Base-by-base conservation (phyloP, 306 rosid genomes). In the Dryas alaskensis region DNA sequence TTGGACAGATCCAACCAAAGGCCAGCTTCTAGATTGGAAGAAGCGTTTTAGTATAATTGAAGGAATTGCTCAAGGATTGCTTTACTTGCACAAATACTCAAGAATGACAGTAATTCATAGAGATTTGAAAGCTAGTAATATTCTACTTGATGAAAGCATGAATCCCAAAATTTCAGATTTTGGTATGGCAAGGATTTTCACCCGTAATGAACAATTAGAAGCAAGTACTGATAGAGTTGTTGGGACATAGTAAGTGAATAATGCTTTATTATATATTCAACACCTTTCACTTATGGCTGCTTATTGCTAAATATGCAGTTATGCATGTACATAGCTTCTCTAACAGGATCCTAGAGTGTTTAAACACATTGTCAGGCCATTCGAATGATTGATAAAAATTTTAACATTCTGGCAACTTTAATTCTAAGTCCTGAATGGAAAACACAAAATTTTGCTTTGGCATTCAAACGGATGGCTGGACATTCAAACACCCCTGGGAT, bases 111-210 rank as follows among this genome's bases (percentile, higher is more conserved):
- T 66, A 22, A 45, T 65, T 45, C 69, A 65, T 65, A 65, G 69
- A 45, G 69, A 65, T 65, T 39, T 65, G 8, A 65, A 66, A 66
- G 43, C 71, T 47, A 66, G 57, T 66, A 66, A 66, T 55, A 66
- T 66, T 22, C 44, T 47, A 66, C 71, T 66, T 66, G 71, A 66
- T 47, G 57, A 66, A 47, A 16, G 22, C 25, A 64, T 64, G 69
- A 66, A 66, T 25, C 71, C 71, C 19, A 66, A 66, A 47, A 66
- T 66, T 22, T 66, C 71, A 12, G 71, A 66, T 22, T 66, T 47
- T 66, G 44, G 71, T 47, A 25, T 66, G 57, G 71, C 71, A 54
- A 70, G 52, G 74, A 70, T 70, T 54, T 70, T 54, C 53, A 43
- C 22, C 0, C 27, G 14, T 14, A 13, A 55, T 13, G 64, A 54